phyloP scores from a whole-genome alignment of 2,329 filamentous ascomycete genomes.

The Penicillium capsulatum region DNA sequence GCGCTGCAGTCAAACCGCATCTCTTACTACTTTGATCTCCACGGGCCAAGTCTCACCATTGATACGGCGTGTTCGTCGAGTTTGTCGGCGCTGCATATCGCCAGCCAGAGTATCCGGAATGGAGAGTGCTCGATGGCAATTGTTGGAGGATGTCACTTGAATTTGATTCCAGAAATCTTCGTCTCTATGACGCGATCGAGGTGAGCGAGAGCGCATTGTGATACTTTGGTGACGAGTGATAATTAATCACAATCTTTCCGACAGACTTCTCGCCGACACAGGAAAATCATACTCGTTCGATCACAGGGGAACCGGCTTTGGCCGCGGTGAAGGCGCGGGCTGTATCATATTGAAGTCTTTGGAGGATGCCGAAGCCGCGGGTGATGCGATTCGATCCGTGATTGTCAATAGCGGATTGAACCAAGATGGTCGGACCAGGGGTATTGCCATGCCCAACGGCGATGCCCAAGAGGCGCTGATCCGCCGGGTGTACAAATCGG shows the following conservation, averaged over 20 bases:
- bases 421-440: slow-evolving; percentile 28
- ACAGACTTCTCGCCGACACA: slow-evolving; percentile 21
- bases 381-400: slow-evolving; percentile 21
- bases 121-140: slow-evolving; percentile 25
- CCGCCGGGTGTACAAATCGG: slow-evolving; percentile 34
- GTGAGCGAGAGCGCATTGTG: slow-evolving; percentile 7
- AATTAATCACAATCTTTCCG: neutral
- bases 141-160: slow-evolving; percentile 27
- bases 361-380: slow-evolving; percentile 24
- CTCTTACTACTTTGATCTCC: slow-evolving; percentile 29
- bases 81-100: slow-evolving; percentile 26
- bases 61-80: slow-evolving; percentile 31
- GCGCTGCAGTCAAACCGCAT: slow-evolving; percentile 28
- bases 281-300: slow-evolving; percentile 28
- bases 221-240: neutral
- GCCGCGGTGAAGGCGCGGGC: slow-evolving; percentile 36
- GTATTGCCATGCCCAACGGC: slow-evolving; percentile 42
- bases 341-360: slow-evolving; percentile 24
- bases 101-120: slow-evolving; percentile 22
- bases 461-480: slow-evolving; percentile 41
- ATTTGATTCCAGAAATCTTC: slow-evolving; percentile 23
- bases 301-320: slow-evolving; percentile 25
- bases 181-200: slow-evolving; percentile 22
- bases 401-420: slow-evolving; percentile 21
- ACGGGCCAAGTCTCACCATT: slow-evolving; percentile 28